phyloP scores from a whole-genome alignment of 129 eudicot genomes.

The Glebionis coronaria region DNA sequence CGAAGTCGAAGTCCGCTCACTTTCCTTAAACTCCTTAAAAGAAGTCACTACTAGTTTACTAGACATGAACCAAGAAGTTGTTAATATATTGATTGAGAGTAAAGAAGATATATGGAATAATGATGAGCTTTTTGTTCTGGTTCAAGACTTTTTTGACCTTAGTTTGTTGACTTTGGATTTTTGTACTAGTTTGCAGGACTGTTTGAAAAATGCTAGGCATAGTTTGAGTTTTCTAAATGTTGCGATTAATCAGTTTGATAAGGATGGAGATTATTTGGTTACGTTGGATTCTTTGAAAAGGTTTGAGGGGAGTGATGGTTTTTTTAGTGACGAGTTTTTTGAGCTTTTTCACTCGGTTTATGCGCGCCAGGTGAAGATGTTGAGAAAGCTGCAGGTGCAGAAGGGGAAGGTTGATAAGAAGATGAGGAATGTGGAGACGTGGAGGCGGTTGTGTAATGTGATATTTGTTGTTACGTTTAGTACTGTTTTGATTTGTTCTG shows the following conservation, averaged over 20 bases:
- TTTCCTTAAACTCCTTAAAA: constrained; percentile 63
- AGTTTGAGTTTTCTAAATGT: constrained; percentile 40
- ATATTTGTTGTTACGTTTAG: constrained; percentile 60
- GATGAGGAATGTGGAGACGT: constrained; percentile 39
- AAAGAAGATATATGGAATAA: constrained; percentile 69
- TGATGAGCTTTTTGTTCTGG: constrained; percentile 46
- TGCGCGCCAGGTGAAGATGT: constrained; percentile 42
- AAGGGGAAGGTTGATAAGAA: constrained; percentile 50
- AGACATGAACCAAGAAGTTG: constrained; percentile 68
- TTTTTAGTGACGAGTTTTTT: constrained; percentile 54
- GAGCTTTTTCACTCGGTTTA: constrained; percentile 43
- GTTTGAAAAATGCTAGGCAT: constrained; percentile 57
- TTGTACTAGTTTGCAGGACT: constrained; percentile 43
- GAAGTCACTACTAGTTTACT: constrained; percentile 52
- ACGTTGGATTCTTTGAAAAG: constrained; percentile 48
- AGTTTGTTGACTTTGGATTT: constrained; percentile 59
- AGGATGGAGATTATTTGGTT: constrained; percentile 23
- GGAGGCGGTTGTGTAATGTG: constrained; percentile 62
- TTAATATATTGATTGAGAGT: constrained; percentile 42
- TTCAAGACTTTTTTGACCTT: constrained; percentile 57
- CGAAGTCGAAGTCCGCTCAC: constrained; percentile 53
- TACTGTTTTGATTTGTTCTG: constrained; percentile 66
- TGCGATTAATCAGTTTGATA: constrained; percentile 46
- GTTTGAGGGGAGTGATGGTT: constrained; percentile 42
- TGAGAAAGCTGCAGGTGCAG: constrained; percentile 43